Evolutionary conservation across 371 early-diverging fungal species (phyloP).

Genomic region (Coelomomyces lativittatus): DNA sequence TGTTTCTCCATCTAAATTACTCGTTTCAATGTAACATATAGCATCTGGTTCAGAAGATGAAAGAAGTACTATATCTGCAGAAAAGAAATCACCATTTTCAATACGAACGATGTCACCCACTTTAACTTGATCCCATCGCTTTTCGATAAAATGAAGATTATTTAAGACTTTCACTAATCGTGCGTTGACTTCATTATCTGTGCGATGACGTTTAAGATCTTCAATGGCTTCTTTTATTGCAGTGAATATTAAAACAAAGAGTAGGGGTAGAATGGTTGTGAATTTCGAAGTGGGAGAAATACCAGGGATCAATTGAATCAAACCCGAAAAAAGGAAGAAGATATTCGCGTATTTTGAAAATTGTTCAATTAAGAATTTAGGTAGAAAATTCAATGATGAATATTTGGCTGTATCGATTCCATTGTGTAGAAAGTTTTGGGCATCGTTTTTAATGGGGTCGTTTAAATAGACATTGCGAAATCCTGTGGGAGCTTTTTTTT

Average conservation of each 20-base stretch:
- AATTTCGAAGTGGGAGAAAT: constrained; percentile 60
- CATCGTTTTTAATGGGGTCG: constrained; percentile 14
- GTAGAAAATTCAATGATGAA: constrained; percentile 67
- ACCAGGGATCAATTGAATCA: constrained; percentile 72
- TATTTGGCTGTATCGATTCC: constrained; percentile 78
- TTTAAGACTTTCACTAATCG: constrained; percentile 45
- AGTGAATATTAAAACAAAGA: constrained; percentile 71
- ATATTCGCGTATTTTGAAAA: constrained; percentile 85
- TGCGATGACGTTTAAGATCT: constrained; percentile 71
- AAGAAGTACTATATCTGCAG: constrained; percentile 73
- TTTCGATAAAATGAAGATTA: constrained; percentile 42
- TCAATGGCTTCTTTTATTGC: constrained; percentile 92
- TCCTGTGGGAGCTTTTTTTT: too few species aligned
- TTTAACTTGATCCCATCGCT: constrained; percentile 53
- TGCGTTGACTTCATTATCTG: constrained; percentile 59
- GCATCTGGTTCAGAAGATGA: constrained; percentile 72
- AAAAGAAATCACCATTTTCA: constrained; percentile 67
- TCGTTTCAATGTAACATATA: constrained; percentile 84
- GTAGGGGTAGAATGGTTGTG: constrained; percentile 81
- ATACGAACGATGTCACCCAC: constrained; percentile 83
- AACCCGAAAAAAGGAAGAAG: constrained; percentile 78
- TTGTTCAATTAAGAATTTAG: constrained; percentile 80
- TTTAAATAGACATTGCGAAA: constrained; percentile 18
- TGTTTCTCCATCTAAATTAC: constrained; percentile 88
- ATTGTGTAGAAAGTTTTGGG: constrained; percentile 27